Evolutionary conservation across 352 stramenopile species (phyloP), one percentile per base, ranked within the genome.

Genomic region (Phytophthora boehmeriae): DNA sequence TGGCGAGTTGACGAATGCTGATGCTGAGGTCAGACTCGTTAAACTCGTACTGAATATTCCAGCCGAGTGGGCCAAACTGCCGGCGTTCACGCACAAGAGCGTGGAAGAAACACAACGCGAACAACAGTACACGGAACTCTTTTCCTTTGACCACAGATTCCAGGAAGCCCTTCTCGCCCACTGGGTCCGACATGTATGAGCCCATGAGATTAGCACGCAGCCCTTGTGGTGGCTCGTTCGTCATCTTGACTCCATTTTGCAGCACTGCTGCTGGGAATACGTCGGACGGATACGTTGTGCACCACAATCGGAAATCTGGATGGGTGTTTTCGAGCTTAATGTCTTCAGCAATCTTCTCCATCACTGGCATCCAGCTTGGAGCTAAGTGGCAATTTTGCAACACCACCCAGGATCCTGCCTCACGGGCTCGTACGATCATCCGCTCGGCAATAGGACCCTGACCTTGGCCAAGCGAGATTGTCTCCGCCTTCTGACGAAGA

Each of bases 211-310:
- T 98, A 9, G 91, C 89, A 16, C 93, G 77, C 9, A 98, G 65
- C 4, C 95, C 95, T 57, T 97, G 92, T 1, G 95, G 95, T 5
- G 95, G 91, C 59, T 98, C 94, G 39, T 97, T 96, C 6, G 95
- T 98, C 93, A 98, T 98, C 67, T 98, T 98, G n/a, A 98, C 90
- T 25, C 93, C 93, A 69, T 98, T 98, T 71, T 98, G 95, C 20
- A 98, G 78, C 35, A 98, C 88, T 0, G 92, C 89, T 1, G 96
- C 88, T 0, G 95, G 95, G 60, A 98, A 98, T 11, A 98, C 89
- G 46, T 96, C 80, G 14, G 88, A 97, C 20, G 95, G 95, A 57
- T 98, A 98, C 28, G 92, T 98, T 13, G 95, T 98, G 61, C 89
- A 97, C 95, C 95, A 98, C 20, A 98, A 63, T 16, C 95, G 82